Percentiles rank a stretch among this genome's conserved stretches.
Evolutionary conservation across 2,329 filamentous ascomycete genomes (phyloP).

Genomic region (Diaporthe sp.): DNA sequence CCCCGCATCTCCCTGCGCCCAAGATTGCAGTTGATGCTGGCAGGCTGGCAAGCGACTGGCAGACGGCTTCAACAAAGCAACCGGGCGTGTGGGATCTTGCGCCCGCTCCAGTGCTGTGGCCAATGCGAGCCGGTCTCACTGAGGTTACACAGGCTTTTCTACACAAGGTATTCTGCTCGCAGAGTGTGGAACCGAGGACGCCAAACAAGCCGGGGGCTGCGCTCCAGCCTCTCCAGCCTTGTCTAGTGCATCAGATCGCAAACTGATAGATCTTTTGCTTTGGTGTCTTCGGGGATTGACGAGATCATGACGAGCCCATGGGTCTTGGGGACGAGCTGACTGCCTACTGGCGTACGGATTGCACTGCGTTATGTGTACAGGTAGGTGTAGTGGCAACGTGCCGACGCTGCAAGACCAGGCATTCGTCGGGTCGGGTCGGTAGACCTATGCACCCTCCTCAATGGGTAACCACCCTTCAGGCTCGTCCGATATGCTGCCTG

Average conservation of each 20-base stretch:
- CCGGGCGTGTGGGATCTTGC: constrained; percentile 22
- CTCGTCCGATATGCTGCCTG: constrained; percentile 2
- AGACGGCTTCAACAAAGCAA: constrained; percentile 26
- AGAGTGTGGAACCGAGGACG: constrained; percentile 30
- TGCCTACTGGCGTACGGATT: background rate
- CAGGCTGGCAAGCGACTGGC: constrained; percentile 26
- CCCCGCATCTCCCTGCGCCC: constrained; percentile 35
- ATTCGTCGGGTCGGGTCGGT: constrained; percentile 20
- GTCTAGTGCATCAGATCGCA: constrained; percentile 38
- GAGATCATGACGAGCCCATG: constrained; percentile 13
- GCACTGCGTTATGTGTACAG: constrained; percentile 5
- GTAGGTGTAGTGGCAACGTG: background rate
- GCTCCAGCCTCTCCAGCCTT: constrained; percentile 14
- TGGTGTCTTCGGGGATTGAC: background rate
- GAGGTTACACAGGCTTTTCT: constrained; percentile 31
- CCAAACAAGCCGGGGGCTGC: constrained; percentile 10
- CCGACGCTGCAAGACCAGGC: background rate
- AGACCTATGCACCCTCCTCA: background rate
- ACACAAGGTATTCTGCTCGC: constrained; percentile 30
- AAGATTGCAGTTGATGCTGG: constrained; percentile 26
- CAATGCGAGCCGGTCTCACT: constrained; percentile 29
- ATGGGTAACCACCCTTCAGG: background rate
- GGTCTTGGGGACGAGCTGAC: background rate
- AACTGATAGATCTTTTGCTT: constrained; percentile 36
- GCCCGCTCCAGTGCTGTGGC: constrained; percentile 3